Percentiles rank a stretch among this genome's conserved stretches.
Evolutionary conservation across 257 asterid species (phyloP).

Genomic region (Nicotiana noctiflora): DNA sequence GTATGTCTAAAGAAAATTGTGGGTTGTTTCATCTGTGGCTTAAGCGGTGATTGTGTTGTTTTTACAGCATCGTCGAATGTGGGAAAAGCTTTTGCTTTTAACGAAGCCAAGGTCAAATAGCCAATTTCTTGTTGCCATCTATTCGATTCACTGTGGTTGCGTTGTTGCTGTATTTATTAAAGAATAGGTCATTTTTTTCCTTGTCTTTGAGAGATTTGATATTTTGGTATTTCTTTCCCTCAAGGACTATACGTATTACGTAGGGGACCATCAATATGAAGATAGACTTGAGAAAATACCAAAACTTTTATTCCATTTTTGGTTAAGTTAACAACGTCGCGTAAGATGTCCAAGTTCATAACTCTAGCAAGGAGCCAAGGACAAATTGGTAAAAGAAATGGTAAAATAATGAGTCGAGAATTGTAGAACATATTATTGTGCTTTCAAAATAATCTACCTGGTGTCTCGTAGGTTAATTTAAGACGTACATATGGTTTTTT

Average conservation of each 20-base stretch:
- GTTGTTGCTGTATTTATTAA: constrained; percentile 16
- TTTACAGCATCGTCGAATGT: constrained; percentile 1
- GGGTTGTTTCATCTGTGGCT: constrained; percentile 11
- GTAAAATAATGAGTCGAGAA: background rate
- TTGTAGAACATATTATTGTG: background rate
- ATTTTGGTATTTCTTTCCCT: background rate
- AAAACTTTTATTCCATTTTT: background rate
- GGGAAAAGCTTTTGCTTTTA: constrained; percentile 10
- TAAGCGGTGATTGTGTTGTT: constrained; percentile 14
- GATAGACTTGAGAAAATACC: background rate
- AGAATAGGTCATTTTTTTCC: background rate
- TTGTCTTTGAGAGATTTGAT: background rate
- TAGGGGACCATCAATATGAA: background rate
- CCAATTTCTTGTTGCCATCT: constrained; percentile 11
- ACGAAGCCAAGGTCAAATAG: constrained; percentile 22
- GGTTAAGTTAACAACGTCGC: background rate
- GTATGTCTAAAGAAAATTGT: constrained; percentile 11
- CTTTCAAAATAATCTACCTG: background rate
- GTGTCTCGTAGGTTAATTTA: too few species aligned
- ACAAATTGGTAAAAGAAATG: background rate
- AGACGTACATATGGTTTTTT: too few species aligned
- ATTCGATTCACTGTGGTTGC: constrained; percentile 11
- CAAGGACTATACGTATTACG: background rate
- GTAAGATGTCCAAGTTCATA: background rate
- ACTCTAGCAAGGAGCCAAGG: background rate